Percentiles rank a stretch among this genome's conserved stretches.
phyloP scores from a whole-genome alignment of 73 alveolate genomes.

The Paramecium pentaurelia region DNA sequence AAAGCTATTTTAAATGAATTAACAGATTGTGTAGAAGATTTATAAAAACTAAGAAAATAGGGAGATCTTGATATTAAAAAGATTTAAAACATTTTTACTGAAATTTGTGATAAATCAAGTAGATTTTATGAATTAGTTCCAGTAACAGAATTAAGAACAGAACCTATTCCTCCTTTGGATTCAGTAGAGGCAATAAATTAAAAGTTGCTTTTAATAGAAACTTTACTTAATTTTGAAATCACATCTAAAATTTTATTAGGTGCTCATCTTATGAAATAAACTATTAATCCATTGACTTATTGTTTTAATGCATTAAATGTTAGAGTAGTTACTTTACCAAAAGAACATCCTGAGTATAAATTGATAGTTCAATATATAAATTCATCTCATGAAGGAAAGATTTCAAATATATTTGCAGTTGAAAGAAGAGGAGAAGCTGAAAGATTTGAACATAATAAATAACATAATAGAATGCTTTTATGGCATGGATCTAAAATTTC shows the following conservation, averaged over 20 bases:
- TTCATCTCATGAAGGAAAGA: conserved; percentile 77
- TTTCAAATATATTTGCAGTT: conserved; percentile 78
- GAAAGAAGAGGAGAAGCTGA: conserved; percentile 83
- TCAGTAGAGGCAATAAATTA: conserved; percentile 56
- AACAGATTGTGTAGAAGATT: conserved; percentile 66
- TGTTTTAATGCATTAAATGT: conserved; percentile 78
- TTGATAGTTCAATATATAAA: conserved; percentile 74
- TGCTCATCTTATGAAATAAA: conserved; percentile 70
- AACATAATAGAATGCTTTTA: conserved; percentile 73
- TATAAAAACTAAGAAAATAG: conserved; percentile 53
- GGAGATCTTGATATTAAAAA: conserved; percentile 57
- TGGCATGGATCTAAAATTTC: conserved; percentile 95
- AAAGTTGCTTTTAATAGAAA: conserved; percentile 74
- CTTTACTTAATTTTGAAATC: conserved; percentile 82
- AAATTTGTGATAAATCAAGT: conserved; percentile 79
- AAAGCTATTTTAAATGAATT: conserved; percentile 72
- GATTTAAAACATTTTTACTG: conserved; percentile 72
- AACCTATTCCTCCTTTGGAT: conserved; percentile 86
- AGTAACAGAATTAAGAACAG: conserved; percentile 71
- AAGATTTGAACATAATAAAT: conserved; percentile 68
- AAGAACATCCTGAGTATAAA: conserved; percentile 75
- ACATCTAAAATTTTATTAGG: conserved; percentile 90
- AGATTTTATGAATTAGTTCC: conserved; percentile 92
- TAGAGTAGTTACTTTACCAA: conserved; percentile 69
- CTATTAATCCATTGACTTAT: conserved; percentile 89